A percentile compares a stretch with the other conserved stretches of the same genome.
These are phyloP conservation scores for Pouteria campechiana DNA, from an alignment of 179 eudicot species.

Conservation along the genomic window DNA sequence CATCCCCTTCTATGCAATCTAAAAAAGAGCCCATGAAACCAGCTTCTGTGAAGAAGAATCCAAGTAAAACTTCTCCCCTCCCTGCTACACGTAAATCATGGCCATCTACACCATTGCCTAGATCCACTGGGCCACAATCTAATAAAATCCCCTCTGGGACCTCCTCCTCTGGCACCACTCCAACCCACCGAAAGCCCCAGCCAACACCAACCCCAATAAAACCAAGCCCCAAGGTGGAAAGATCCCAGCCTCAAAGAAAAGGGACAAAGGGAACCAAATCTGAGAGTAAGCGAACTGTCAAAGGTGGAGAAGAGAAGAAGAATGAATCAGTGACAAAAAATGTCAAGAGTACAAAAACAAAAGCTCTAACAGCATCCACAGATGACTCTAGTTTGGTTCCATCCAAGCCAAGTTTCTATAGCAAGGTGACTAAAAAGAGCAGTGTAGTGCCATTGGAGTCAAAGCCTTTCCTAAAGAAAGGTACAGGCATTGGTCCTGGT, in stretches of 20 bases:
- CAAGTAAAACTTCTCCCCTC: slow-evolving; percentile 40
- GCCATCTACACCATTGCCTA: slow-evolving; percentile 75
- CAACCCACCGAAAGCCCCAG: slow-evolving; percentile 44
- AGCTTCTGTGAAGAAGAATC: slow-evolving; percentile 41
- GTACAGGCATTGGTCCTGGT: slow-evolving; percentile 33
- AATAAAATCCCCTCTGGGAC: slow-evolving; percentile 41
- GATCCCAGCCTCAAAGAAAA: slow-evolving; percentile 26
- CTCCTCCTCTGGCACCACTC: slow-evolving; percentile 33
- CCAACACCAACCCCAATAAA: slow-evolving; percentile 34
- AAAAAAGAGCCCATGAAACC: slow-evolving; percentile 50
- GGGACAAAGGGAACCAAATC: slow-evolving; percentile 31
- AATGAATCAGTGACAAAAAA: slow-evolving; percentile 21
- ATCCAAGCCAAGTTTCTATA: slow-evolving; percentile 44
- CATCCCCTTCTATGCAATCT: slow-evolving; percentile 25
- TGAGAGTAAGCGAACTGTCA: slow-evolving; percentile 29
- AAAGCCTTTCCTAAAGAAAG: slow-evolving; percentile 65
- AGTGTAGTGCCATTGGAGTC: slow-evolving; percentile 89
- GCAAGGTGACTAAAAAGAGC: slow-evolving; percentile 77
- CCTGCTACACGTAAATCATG: slow-evolving; percentile 78
- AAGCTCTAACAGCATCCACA: slow-evolving; percentile 20
- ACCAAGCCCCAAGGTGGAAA: slow-evolving; percentile 54
- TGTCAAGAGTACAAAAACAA: slow-evolving; percentile 33
- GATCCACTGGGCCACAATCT: slow-evolving; percentile 40
- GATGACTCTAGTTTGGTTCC: slow-evolving; percentile 32
- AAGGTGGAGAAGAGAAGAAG: slow-evolving; percentile 37